Percentiles rank a stretch among this genome's conserved stretches.
Conservation (phyloP, 2,329 filamentous ascomycete genomes). For the Bertia moriformis region DNA sequence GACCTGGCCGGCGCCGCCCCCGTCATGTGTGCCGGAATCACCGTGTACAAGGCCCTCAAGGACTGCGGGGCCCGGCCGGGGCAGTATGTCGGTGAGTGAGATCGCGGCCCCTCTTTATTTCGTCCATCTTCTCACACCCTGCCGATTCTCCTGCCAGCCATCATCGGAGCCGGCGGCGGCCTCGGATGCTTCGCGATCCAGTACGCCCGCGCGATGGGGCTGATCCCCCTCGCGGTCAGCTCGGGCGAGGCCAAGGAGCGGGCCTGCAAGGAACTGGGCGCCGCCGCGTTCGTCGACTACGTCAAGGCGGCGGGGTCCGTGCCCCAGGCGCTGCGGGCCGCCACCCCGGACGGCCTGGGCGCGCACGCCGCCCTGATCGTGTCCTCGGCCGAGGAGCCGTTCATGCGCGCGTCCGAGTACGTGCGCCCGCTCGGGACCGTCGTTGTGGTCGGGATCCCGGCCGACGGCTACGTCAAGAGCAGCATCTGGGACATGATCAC, state of each 20-base stretch:
- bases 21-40: conserved; percentile 54
- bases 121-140: too few relatives aligned
- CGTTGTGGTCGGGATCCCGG: conserved; percentile 55
- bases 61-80: conserved; percentile 48
- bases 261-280: conserved; percentile 42
- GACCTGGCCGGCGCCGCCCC: conserved; percentile 48
- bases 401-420: conserved; percentile 59
- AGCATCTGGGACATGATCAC: conserved; percentile 57
- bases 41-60: conserved; percentile 61
- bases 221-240: conserved; percentile 41
- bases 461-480: conserved; percentile 47
- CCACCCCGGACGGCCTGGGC: conserved; percentile 48
- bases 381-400: conserved; percentile 57
- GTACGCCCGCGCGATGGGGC: conserved; percentile 58
- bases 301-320: conserved; percentile 49
- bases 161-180: conserved; percentile 57
- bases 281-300: conserved; percentile 50
- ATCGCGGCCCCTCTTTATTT: too few relatives aligned
- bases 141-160: too few relatives aligned
- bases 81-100: conserved; percentile 50
- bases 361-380: conserved; percentile 57
- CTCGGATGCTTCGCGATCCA: conserved; percentile 50
- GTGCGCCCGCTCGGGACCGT: conserved; percentile 52
- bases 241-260: conserved; percentile 45
- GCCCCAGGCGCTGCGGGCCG: conserved; percentile 47